phyloP scores from a whole-genome alignment of 768 basidiomycete species.

The Auriscalpium microsporum region DNA sequence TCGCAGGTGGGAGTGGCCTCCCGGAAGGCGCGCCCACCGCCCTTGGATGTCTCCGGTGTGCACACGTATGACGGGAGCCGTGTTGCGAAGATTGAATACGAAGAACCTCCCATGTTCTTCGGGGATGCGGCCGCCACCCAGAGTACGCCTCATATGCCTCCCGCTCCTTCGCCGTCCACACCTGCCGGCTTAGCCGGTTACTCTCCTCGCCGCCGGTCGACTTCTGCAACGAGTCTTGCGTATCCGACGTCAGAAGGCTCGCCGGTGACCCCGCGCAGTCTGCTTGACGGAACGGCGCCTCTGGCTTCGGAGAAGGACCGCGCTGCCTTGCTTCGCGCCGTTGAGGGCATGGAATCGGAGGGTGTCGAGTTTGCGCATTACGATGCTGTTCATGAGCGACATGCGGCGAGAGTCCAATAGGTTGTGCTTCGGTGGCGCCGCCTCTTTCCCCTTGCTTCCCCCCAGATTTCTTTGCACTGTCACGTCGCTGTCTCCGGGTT shows the following conservation, averaged over 20 bases:
- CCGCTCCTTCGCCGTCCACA: not conserved
- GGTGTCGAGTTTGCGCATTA: not conserved
- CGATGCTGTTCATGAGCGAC: no score
- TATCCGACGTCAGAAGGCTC: conserved; percentile 8
- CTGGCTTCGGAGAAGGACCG: not conserved
- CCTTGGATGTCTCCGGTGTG: not conserved
- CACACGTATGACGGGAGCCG: not conserved
- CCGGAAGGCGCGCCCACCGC: not conserved
- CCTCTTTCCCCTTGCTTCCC: no score
- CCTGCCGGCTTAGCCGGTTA: not conserved
- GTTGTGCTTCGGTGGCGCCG: no score
- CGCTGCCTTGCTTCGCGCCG: not conserved
- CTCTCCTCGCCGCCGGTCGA: not conserved
- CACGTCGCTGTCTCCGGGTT: no score
- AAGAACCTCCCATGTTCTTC: not conserved
- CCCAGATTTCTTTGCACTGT: no score
- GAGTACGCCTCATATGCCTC: not conserved
- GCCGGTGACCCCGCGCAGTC: conserved; percentile 10
- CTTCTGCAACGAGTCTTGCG: conserved; percentile 5
- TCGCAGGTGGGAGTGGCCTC: not conserved
- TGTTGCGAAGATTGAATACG: not conserved
- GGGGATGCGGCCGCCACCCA: not conserved
- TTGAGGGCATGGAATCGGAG: not conserved
- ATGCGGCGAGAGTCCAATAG: no score
- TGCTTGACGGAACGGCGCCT: not conserved